Evolutionary conservation across 768 basidiomycete species (phyloP), one percentile per base, ranked within the genome.

Genomic region (Macrolepiota albuminosa): DNA sequence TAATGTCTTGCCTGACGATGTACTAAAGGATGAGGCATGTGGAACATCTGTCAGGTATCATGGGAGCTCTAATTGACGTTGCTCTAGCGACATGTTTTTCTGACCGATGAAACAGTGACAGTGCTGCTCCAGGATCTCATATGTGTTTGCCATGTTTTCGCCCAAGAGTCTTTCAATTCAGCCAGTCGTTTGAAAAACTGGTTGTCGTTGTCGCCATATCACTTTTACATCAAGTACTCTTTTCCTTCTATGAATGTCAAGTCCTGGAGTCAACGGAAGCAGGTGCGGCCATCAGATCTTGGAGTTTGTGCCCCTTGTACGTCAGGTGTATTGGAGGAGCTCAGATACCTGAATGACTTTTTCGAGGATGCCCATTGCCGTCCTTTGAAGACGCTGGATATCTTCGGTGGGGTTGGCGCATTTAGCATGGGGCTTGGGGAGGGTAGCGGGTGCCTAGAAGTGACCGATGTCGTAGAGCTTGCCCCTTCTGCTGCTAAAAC

Each of bases 401-500:
- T 83, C 3, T 83, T 82, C 63, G 79, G 75, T 14, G 83, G 82
- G 7, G 78, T 77, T 14, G 88, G 89, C 6, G 84, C 87, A 3
- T 88, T 92, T 66, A 81, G 81, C 54, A 69, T 79, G 21, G 88
- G 82, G 0, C 70, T 91, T 71, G 78, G 80, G 16, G 73, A 81
- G 42, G 75, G 79, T 2, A 84, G 80, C 56, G 69, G 76, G 4
- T 84, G 81, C 54, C 63, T 89, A 53, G 78, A 82, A 60, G 66
- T 89, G 4, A 85, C 84, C 0, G 84, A 89, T 72, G 81, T 85
- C 0, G 71, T 91, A 47, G 91, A 93, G 64, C 85, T 90, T 24
- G 76, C 82, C n/a, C 89, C 90, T 0, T 88, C 87, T 68, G 88
- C 92, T 8, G 86, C 87, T 0, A 72, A 73, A 59, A 89, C 91